phyloP scores from a whole-genome alignment of 495 filamentous ascomycete genomes.

The Hypoxylon rickii region DNA sequence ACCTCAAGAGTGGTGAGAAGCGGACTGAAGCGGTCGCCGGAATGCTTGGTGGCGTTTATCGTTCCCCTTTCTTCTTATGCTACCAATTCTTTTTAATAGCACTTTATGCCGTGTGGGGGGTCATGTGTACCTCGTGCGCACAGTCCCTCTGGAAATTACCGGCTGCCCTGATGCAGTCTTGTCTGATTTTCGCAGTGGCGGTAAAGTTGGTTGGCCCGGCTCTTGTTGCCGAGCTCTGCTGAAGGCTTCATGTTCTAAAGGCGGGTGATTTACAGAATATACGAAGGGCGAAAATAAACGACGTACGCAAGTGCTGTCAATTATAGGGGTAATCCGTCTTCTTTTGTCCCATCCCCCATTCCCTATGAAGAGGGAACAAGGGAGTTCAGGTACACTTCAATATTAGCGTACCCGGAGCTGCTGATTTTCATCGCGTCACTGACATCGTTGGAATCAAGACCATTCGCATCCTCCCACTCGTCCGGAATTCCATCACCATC shows the following conservation, averaged over 20 bases:
- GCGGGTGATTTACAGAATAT: too few species aligned
- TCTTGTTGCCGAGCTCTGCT: background rate
- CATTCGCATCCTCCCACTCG: slow-evolving; percentile 39
- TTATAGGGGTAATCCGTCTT: too few species aligned
- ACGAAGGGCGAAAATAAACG: too few species aligned
- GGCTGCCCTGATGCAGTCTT: background rate
- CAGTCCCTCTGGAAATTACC: background rate
- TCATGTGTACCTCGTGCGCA: background rate
- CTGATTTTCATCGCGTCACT: slow-evolving; percentile 34
- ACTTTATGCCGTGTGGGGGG: background rate
- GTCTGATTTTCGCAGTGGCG: background rate
- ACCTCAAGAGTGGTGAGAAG: background rate
- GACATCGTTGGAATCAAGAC: slow-evolving; percentile 29
- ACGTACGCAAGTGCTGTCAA: background rate
- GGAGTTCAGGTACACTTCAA: slow-evolving; percentile 41
- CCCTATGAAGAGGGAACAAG: slow-evolving; percentile 30
- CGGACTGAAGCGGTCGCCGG: background rate
- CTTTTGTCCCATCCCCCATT: background rate
- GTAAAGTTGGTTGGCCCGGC: background rate
- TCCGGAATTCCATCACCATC: slow-evolving; percentile 39
- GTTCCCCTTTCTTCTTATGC: background rate
- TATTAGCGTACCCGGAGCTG: slow-evolving; percentile 39
- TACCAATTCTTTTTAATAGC: slow-evolving; percentile 3
- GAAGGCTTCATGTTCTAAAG: too few species aligned
- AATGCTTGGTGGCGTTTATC: background rate